Evolutionary conservation across 2,329 filamentous ascomycete genomes (phyloP), one percentile per base, ranked within the genome.

Genomic region (Immersiporthe knoxdaviesiana): DNA sequence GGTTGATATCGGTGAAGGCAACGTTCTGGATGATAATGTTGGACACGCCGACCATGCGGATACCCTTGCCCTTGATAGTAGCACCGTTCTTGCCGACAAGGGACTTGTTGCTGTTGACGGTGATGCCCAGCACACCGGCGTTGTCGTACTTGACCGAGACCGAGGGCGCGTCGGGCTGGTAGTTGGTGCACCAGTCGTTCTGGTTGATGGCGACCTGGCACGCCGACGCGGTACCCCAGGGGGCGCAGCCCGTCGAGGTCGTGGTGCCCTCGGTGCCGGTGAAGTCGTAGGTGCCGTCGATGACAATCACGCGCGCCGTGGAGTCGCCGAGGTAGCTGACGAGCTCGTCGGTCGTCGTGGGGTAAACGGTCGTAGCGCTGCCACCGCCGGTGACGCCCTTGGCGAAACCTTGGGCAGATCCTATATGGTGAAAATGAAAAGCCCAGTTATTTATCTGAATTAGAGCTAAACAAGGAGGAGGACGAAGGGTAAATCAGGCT

Each of bases 21-120:
- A 87, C 78, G 77, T 87, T 88, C 81, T 87, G 87, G 77, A 89
- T 84, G 75, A 90, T 89, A 75, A 90, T 78, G 77, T 90, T 88
- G 75, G 76, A 82, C 27, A 81, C 81, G 66, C 79, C 79, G 65
- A 80, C 78, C 24, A 86, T 81, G 37, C 84, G 82, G 30, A 88
- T 77, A 70, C 86, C 86, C 79, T 87, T 88, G 74, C 86, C 86
- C 75, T 83, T 84, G 76, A 89, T 88, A 44, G 87, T 77, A 72
- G 80, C 79, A 73, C 75, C 78, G 65, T 86, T 87, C 69, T 81
- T 77, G 24, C 87, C 87, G 50, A 89, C 76, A 68, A 90, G 73
- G 32, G 82, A 84, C 81, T 90, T 89, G 83, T 89, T 85, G 71
- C 84, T 86, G 39, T 77, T 78, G 73, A 89, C 82, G 18, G 77